Conservation (phyloP, 2,329 filamentous ascomycete genomes). For the Hypocrella siamensis region DNA sequence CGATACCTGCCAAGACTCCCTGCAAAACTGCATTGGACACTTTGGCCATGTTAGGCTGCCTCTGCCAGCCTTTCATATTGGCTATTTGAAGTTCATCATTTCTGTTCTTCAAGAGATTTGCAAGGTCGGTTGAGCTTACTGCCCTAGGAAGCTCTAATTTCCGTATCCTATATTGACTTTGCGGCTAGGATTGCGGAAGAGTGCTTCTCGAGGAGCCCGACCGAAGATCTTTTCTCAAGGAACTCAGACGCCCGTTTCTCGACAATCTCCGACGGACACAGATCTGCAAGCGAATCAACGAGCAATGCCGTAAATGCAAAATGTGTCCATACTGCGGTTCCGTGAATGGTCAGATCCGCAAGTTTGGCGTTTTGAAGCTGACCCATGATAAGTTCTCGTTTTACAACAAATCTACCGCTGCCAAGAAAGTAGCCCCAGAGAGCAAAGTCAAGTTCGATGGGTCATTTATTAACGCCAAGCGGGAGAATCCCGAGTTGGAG, state of each 20-base stretch:
- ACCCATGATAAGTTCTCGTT: conserved; percentile 83
- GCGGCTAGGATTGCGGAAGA: conserved; percentile 50
- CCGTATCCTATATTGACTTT: no score
- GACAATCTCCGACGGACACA: conserved; percentile 76
- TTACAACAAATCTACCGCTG: conserved; percentile 77
- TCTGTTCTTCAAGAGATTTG: conserved; percentile 89
- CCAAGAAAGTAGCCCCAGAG: conserved; percentile 66
- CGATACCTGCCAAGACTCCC: conserved; percentile 64
- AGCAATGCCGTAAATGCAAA: conserved; percentile 77
- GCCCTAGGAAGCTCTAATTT: no score
- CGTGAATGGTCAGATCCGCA: conserved; percentile 83
- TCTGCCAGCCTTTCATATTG: conserved; percentile 87
- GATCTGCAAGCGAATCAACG: conserved; percentile 76
- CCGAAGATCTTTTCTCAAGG: conserved; percentile 60
- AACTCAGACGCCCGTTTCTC: conserved; percentile 64
- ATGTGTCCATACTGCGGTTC: conserved; percentile 66
- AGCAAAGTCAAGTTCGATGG: conserved; percentile 75
- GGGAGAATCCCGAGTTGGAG: conserved; percentile 66
- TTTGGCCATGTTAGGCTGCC: conserved; percentile 88
- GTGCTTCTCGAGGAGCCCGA: conserved; percentile 73
- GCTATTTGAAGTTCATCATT: conserved; percentile 87
- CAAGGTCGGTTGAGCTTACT: conserved; percentile 45
- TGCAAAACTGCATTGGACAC: conserved; percentile 83
- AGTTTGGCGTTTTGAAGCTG: conserved; percentile 83
- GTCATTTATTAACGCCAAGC: conserved; percentile 68